These are phyloP conservation scores for Macrophomina phaseolina DNA, from an alignment of 2,329 filamentous ascomycete species.

Conservation along the genomic window DNA sequence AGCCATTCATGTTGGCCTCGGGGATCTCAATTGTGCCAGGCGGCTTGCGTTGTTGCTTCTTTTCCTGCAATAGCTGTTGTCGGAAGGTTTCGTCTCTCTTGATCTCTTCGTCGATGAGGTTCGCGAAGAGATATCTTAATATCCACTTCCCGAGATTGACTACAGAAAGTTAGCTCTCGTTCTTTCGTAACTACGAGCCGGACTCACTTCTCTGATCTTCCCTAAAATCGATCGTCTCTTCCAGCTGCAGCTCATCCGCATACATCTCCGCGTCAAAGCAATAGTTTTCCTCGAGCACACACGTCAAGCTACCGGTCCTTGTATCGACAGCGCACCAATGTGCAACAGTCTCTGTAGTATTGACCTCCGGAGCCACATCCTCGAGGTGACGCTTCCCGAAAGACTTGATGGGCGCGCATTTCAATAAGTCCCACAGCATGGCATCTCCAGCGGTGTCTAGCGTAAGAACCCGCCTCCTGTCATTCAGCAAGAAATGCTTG, in stretches of 20 bases:
- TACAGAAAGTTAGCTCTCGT: conserved; percentile 45
- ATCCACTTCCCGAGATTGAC: conserved; percentile 98
- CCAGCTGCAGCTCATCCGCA: conserved; percentile 81
- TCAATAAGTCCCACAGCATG: conserved; percentile 89
- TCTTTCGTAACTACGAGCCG: too few species aligned
- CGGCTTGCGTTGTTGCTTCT: conserved; percentile 63
- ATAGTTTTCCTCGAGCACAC: conserved; percentile 90
- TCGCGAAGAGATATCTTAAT: conserved; percentile 86
- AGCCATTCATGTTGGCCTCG: conserved; percentile 51
- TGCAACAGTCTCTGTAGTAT: conserved; percentile 85
- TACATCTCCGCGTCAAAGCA: conserved; percentile 99
- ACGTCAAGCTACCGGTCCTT: conserved; percentile 87
- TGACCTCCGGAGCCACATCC: conserved; percentile 85
- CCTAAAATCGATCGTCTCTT: conserved; percentile 78
- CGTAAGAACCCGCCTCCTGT: conserved; percentile 85
- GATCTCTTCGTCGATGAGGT: conserved; percentile 89
- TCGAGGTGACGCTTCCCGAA: conserved; percentile 95
- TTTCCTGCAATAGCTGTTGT: conserved; percentile 70
- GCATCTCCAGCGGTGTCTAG: conserved; percentile 95
- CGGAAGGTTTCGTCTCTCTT: conserved; percentile 77
- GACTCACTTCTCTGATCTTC: conserved; percentile 90
- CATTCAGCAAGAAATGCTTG: conserved; percentile 90
- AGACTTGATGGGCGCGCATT: conserved; percentile 86
- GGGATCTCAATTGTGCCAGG: conserved; percentile 68
- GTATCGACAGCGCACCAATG: conserved; percentile 98